Evolutionary conservation across 148 eudicot genomes (phyloP).

Genomic region (Bassia scoparia): DNA sequence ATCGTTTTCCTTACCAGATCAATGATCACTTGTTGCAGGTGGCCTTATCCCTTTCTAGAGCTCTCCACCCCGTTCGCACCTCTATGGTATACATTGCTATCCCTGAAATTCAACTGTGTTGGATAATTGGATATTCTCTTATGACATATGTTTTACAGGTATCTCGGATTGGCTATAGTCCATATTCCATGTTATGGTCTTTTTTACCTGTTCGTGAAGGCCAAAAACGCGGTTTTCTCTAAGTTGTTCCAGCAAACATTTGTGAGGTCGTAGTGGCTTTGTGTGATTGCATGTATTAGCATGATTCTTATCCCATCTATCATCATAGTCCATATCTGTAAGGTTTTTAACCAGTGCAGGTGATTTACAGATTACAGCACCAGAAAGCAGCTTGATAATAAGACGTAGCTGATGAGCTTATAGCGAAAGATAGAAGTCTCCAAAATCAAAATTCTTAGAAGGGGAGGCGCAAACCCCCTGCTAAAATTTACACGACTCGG

Average conservation of each 20-base stretch:
- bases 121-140: not conserved
- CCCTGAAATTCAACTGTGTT: too few species aligned
- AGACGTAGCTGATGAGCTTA: not conserved
- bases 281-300: not conserved
- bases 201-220: conserved; percentile 53
- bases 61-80: conserved; percentile 82
- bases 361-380: conserved; percentile 20
- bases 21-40: conserved; percentile 48
- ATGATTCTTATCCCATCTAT: not conserved
- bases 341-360: not conserved
- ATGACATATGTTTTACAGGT: conserved; percentile 42
- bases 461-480: too few species aligned
- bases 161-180: conserved; percentile 53
- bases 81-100: conserved; percentile 46
- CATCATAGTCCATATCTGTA: not conserved
- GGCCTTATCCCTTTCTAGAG: conserved; percentile 97
- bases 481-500: too few species aligned
- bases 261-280: conserved; percentile 41
- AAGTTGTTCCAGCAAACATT: conserved; percentile 50
- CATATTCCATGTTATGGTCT: conserved; percentile 75
- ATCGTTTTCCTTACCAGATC: not conserved
- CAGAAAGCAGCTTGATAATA: conserved; percentile 20
- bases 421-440: too few species aligned
- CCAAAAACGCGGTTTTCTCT: conserved; percentile 45
- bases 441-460: too few species aligned